Evolutionary conservation across 148 eudicot genomes (phyloP).

Genomic region (Fallopia convolvulus): DNA sequence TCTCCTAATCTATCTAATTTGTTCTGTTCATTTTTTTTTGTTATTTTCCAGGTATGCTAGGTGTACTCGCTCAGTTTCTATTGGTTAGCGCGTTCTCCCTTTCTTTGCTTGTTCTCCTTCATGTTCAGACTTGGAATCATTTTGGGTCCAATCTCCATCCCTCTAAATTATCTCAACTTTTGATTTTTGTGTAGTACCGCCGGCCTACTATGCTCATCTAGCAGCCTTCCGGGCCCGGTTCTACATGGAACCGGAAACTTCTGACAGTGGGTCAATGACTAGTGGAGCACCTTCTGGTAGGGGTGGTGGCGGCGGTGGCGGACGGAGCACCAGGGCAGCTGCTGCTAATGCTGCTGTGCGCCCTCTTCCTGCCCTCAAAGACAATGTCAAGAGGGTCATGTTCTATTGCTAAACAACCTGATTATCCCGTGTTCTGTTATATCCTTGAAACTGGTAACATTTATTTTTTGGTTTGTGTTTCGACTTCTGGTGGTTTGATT

Average conservation of each 20-base stretch:
- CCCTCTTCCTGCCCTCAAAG: conserved; percentile 65
- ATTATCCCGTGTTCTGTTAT: background rate
- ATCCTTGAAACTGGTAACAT: background rate
- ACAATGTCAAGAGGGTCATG: conserved; percentile 64
- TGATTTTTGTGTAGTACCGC: conserved; percentile 40
- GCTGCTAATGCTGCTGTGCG: conserved; percentile 48
- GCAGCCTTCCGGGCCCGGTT: conserved; percentile 76
- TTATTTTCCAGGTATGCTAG: conserved; percentile 57
- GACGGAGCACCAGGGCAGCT: conserved; percentile 34
- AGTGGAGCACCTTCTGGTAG: conserved; percentile 30
- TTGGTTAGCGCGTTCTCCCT: conserved; percentile 30
- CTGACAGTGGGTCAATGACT: conserved; percentile 56
- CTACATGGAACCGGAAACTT: conserved; percentile 66
- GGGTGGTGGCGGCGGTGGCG: conserved; percentile 30
- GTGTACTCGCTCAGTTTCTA: conserved; percentile 75
- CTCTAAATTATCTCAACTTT: too few species aligned
- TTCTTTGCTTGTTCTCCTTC: background rate
- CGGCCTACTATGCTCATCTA: conserved; percentile 78
- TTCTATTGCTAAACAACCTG: conserved; percentile 35
- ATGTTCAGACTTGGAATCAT: too few species aligned
- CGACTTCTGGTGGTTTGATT: background rate
- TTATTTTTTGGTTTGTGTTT: background rate
- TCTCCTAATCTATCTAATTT: background rate
- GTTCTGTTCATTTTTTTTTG: too few species aligned
- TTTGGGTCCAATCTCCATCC: too few species aligned